Percentiles rank a stretch among this genome's conserved stretches.
Conservation (phyloP, 805 yeast genomes). For the Yueomyces sinensis region DNA sequence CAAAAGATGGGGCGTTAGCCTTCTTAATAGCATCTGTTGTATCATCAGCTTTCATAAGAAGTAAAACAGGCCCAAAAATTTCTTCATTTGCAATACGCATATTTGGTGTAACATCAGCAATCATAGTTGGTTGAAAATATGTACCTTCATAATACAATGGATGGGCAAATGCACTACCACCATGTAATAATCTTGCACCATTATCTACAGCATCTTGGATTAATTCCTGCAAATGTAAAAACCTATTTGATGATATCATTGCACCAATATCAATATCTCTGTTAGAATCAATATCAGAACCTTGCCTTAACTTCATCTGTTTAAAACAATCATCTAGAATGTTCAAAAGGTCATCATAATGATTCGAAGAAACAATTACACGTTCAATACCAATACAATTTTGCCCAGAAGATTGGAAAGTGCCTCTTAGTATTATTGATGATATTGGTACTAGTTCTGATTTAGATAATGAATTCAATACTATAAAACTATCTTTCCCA, state of each 20-base stretch:
- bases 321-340: constrained; percentile 46
- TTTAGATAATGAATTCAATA: constrained; percentile 59
- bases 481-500: constrained; percentile 87
- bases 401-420: constrained; percentile 95
- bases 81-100: constrained; percentile 81
- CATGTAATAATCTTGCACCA: constrained; percentile 72
- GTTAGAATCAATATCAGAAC: constrained; percentile 84
- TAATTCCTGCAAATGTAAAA: constrained; percentile 50
- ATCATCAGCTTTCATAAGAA: constrained; percentile 58
- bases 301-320: constrained; percentile 43
- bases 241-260: constrained; percentile 68
- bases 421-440: constrained; percentile 83
- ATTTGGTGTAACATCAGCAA: constrained; percentile 63
- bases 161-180: constrained; percentile 71
- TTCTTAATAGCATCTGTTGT: constrained; percentile 58
- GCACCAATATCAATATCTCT: constrained; percentile 96
- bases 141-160: constrained; percentile 95
- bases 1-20: constrained; percentile 79
- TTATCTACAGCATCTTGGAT: constrained; percentile 59
- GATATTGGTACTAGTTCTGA: constrained; percentile 40
- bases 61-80: constrained; percentile 87
- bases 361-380: constrained; percentile 63
- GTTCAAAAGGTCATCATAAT: constrained; percentile 49
- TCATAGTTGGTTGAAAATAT: constrained; percentile 80
- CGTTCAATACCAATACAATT: constrained; percentile 97